These are phyloP conservation scores for Geranium brycei DNA, from an alignment of 345 rosid species.

Conservation along the genomic window DNA sequence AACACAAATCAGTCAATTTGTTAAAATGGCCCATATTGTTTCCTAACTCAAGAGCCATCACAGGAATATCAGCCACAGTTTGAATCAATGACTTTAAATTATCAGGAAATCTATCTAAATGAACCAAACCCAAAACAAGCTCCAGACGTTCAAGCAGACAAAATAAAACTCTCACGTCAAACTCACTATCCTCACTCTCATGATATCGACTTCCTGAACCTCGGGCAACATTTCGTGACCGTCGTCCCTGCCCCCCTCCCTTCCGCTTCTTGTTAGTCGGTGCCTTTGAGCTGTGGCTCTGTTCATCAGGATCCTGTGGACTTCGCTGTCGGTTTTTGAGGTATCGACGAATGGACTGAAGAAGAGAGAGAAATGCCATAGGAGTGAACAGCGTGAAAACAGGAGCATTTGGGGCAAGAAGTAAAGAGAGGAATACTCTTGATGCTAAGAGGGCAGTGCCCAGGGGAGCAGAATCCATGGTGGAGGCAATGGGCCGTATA, in stretches of 20 bases:
- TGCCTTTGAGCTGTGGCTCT: constrained; percentile 13
- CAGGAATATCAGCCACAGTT: constrained; percentile 51
- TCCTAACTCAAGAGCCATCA: constrained; percentile 23
- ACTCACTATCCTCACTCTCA: constrained; percentile 21
- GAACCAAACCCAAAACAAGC: constrained; percentile 48
- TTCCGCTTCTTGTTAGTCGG: constrained; percentile 11
- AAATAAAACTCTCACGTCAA: constrained; percentile 29
- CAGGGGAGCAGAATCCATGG: constrained; percentile 46
- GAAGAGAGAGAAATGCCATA: constrained; percentile 51
- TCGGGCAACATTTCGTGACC: neutral
- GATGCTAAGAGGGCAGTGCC: constrained; percentile 32
- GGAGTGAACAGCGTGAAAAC: constrained; percentile 76
- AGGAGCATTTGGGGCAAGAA: constrained; percentile 53
- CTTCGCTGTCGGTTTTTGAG: constrained; percentile 28
- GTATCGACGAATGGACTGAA: constrained; percentile 56
- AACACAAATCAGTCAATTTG: constrained; percentile 39
- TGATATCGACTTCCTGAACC: constrained; percentile 4
- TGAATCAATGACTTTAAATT: constrained; percentile 62
- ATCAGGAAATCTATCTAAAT: constrained; percentile 71
- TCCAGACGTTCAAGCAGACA: constrained; percentile 38
- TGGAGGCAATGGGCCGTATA: constrained; percentile 32
- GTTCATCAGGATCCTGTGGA: constrained; percentile 1
- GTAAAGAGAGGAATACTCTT: constrained; percentile 43
- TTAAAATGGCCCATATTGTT: constrained; percentile 19
- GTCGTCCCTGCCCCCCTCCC: constrained; percentile 7